A percentile compares a stretch with the other conserved stretches of the same genome.
phyloP scores from a whole-genome alignment of 176 grass and related monocot species.

The Cymbopogon citratus region DNA sequence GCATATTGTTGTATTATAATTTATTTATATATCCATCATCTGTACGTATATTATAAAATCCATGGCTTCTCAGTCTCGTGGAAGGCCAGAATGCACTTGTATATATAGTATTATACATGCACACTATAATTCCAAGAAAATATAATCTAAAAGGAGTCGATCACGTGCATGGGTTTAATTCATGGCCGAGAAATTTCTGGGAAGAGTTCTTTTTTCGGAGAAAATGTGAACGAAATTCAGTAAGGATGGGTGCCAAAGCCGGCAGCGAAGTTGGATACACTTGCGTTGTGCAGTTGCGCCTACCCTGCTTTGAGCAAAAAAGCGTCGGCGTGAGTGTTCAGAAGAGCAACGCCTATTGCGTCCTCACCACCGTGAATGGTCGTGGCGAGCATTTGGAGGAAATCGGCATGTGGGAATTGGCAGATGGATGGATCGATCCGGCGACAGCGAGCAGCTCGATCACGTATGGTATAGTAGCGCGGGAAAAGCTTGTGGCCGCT shows the following conservation, averaged over 20 bases:
- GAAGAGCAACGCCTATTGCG: not conserved
- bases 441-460: not conserved
- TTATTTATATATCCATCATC: too few relatives aligned
- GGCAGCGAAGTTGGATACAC: not conserved
- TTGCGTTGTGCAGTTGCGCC: too few relatives aligned
- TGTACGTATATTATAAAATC: not conserved
- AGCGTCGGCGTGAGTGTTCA: not conserved
- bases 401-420: not conserved
- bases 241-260: too few relatives aligned
- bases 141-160: not conserved
- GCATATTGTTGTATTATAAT: not conserved
- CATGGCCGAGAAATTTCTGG: not conserved
- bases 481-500: not conserved
- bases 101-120: too few relatives aligned
- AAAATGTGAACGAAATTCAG: too few relatives aligned
- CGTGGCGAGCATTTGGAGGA: not conserved
- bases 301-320: not conserved
- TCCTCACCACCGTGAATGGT: not conserved
- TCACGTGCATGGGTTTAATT: not conserved
- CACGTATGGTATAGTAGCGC: too few relatives aligned
- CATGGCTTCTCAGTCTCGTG: not conserved
- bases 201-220: not conserved
- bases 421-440: not conserved
- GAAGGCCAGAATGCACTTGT: too few relatives aligned
- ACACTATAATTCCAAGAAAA: too few relatives aligned